A percentile compares a stretch with the other conserved stretches of the same genome.
These are phyloP conservation scores for Avena insularis DNA, from an alignment of 176 grass and related monocot species.

Conservation along the genomic window DNA sequence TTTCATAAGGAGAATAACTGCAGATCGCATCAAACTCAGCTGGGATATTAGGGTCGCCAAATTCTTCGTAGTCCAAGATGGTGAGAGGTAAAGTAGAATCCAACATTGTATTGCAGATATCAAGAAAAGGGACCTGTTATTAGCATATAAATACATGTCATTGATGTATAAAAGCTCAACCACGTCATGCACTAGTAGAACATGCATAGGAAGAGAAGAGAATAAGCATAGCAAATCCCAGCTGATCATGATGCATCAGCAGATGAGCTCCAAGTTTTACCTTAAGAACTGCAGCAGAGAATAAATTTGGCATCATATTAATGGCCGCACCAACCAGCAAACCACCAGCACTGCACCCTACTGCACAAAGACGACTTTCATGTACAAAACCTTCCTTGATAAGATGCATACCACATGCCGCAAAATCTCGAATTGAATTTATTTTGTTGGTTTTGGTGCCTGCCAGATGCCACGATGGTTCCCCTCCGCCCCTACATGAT, in stretches of 20 bases:
- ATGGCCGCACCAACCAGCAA: constrained; percentile 72
- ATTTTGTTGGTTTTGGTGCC: constrained; percentile 83
- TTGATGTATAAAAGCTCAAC: not conserved
- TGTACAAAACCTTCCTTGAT: constrained; percentile 81
- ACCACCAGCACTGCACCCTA: constrained; percentile 89
- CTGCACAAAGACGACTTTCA: constrained; percentile 74
- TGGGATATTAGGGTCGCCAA: constrained; percentile 75
- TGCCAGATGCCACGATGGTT: constrained; percentile 70
- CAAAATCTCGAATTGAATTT: constrained; percentile 90
- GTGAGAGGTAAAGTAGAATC: constrained; percentile 95
- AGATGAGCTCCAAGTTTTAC: constrained; percentile 46
- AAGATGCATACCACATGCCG: constrained; percentile 75
- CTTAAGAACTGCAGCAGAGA: constrained; percentile 93
- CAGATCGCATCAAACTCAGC: constrained; percentile 75
- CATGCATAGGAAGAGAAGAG: not conserved
- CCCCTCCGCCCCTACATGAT: constrained; percentile 74
- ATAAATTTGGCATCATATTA: constrained; percentile 83
- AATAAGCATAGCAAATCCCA: not conserved
- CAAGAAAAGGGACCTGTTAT: constrained; percentile 91
- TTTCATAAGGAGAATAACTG: constrained; percentile 87
- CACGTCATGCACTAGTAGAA: constrained; percentile 14
- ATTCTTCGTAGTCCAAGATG: constrained; percentile 93
- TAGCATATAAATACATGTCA: constrained; percentile 34
- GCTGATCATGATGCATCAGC: not conserved
- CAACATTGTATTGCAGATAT: constrained; percentile 90